These are phyloP conservation scores for Mucor saturninus DNA, from an alignment of 371 early-diverging fungal genomes.

Conservation along the genomic window DNA sequence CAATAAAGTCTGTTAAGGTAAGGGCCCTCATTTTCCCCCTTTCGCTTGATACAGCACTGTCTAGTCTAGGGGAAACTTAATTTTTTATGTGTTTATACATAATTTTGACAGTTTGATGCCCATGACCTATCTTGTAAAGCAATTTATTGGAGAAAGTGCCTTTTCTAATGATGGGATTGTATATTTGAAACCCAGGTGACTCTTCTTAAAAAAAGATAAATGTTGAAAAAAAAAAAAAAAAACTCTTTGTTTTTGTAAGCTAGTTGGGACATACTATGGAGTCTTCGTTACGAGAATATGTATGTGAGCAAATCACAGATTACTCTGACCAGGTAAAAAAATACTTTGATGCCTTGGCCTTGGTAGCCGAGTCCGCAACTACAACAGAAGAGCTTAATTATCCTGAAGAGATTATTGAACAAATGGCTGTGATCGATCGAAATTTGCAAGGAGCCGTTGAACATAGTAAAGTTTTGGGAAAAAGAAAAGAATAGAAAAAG, in stretches of 20 bases:
- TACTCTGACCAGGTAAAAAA: constrained; percentile 39
- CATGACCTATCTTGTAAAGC: too few species aligned
- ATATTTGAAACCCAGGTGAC: not conserved
- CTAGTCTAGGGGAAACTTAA: too few species aligned
- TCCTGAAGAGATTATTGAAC: constrained; percentile 37
- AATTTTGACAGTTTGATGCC: too few species aligned
- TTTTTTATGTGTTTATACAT: too few species aligned
- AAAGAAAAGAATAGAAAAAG: too few species aligned
- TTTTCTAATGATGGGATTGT: too few species aligned
- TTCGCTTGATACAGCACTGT: too few species aligned
- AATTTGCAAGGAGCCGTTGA: constrained; percentile 47
- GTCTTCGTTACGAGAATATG: constrained; percentile 51
- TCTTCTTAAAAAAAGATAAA: too few species aligned
- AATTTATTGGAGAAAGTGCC: too few species aligned
- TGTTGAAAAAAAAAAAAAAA: not conserved
- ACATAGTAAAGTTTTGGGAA: constrained; percentile 31
- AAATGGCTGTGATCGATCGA: constrained; percentile 39
- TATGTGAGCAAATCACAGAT: constrained; percentile 42
- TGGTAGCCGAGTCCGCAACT: constrained; percentile 35
- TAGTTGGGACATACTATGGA: constrained; percentile 9
- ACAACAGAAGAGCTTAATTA: constrained; percentile 20
- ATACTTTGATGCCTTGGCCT: constrained; percentile 38
- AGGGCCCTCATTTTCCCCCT: too few species aligned
- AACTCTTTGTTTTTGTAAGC: not conserved
- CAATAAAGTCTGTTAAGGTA: too few species aligned